Percentiles rank a stretch among this genome's conserved stretches.
These are phyloP conservation scores for Paraglomus brasilianum DNA, from an alignment of 192 early-diverging fungal species.

Conservation along the genomic window DNA sequence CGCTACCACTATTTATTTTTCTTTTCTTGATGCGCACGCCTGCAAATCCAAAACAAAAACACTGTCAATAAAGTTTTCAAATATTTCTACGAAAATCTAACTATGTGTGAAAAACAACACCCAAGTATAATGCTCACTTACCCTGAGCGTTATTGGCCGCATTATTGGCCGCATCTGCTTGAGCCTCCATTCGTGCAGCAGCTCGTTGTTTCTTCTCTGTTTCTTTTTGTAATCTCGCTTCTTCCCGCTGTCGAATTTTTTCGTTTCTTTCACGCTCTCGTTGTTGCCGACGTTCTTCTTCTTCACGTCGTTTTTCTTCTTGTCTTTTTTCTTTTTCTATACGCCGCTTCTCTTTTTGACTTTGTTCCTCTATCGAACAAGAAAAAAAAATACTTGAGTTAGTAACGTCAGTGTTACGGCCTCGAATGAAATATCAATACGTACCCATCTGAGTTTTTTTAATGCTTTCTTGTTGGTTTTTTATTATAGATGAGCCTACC, in stretches of 20 bases:
- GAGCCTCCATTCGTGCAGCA: background rate
- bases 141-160: too few relatives aligned
- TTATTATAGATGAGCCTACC: slow-evolving; percentile 11
- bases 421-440: background rate
- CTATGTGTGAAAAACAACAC: background rate
- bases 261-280: slow-evolving; percentile 27
- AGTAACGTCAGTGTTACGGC: background rate
- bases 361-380: slow-evolving; percentile 25
- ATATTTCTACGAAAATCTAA: background rate
- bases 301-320: slow-evolving; percentile 27
- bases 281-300: slow-evolving; percentile 18
- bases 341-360: slow-evolving; percentile 19
- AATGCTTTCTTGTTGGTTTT: slow-evolving; percentile 24
- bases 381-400: slow-evolving; percentile 11
- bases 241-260: slow-evolving; percentile 15
- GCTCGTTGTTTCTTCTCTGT: slow-evolving; percentile 24
- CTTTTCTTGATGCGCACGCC: slow-evolving; percentile 24
- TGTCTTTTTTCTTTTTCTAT: slow-evolving; percentile 24
- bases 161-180: background rate
- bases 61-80: background rate
- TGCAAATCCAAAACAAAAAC: background rate
- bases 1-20: slow-evolving; percentile 18
- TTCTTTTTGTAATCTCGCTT: slow-evolving; percentile 25
- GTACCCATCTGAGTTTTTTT: slow-evolving; percentile 27
- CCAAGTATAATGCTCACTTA: too few relatives aligned